Conservation (phyloP, 768 basidiomycete species). For the Boletus sensibilis region DNA sequence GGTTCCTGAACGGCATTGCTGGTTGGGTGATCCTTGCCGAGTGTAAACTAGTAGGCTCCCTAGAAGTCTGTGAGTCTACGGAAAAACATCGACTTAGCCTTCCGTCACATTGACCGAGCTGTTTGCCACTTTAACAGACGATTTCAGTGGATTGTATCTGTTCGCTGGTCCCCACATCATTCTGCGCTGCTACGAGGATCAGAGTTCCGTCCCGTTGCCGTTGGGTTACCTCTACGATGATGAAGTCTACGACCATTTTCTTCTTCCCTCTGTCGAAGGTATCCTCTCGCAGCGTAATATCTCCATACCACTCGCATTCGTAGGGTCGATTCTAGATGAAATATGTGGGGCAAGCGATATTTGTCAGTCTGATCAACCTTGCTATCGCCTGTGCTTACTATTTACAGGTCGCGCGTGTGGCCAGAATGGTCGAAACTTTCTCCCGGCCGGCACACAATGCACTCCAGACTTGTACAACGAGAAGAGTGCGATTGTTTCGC, state of each 20-base stretch:
- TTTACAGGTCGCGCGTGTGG: slow-evolving; percentile 9
- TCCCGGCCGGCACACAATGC: not conserved
- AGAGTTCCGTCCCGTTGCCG: slow-evolving; percentile 9
- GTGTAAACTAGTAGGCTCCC: not conserved
- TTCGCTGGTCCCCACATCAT: slow-evolving; percentile 18
- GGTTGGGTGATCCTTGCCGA: slow-evolving; percentile 10
- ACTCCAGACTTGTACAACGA: slow-evolving; percentile 15
- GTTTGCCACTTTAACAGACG: slow-evolving; percentile 1
- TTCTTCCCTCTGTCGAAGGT: not conserved
- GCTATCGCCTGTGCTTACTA: not conserved
- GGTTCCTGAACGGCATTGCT: slow-evolving; percentile 4
- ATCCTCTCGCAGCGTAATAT: slow-evolving; percentile 8
- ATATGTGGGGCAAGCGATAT: slow-evolving; percentile 5
- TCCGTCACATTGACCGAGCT: not conserved
- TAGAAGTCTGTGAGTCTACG: slow-evolving; percentile 13
- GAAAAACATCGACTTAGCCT: not conserved
- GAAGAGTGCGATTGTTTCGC: not conserved
- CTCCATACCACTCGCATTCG: not conserved
- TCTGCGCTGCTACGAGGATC: slow-evolving; percentile 18
- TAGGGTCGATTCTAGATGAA: slow-evolving; percentile 17
- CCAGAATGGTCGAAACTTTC: not conserved
- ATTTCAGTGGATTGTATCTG: slow-evolving; percentile 11
- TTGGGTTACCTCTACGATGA: not conserved
- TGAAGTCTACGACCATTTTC: not conserved
- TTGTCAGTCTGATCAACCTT: slow-evolving; percentile 1